Base-by-base conservation (phyloP, 768 basidiomycete species). In the Paxillus involutus region DNA sequence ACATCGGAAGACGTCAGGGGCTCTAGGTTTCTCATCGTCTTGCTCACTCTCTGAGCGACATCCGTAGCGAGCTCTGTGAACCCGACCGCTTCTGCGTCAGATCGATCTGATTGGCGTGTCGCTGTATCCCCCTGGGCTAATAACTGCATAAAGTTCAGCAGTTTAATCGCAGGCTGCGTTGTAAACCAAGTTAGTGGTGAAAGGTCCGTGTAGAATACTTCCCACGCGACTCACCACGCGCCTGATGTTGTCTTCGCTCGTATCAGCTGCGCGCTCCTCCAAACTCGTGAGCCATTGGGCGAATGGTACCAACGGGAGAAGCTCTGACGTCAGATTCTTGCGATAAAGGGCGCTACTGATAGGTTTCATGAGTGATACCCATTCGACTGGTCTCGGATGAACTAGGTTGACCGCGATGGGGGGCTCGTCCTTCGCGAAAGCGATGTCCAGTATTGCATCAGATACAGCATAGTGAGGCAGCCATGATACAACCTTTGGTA, bases 191-290 rank as follows among this genome's bases (percentile, higher is more conserved):
- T 49, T 39, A 49, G 60, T 60, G 44, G 63, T 10, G 71, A 65
- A 48, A 80, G 62, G 14, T 73, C 70, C 70, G 80, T 75, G 59
- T 78, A 75, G 52, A 78, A 43, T 17, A 32, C 6, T 64, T 29
- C 62, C 53, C 47, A 58, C 48, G 53, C 42, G 36, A 67, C 73
- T 49, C 47, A 71, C 71, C 41, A 76, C 63, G 7, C 61, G 50
- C 40, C 57, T 61, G 14, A 69, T 59, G 26, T 63, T 63, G 37
- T 62, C 65, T 26, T 65, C 65, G n/a, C 47, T 63, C 10, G 55
- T 36, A 35, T 53, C 41, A 11, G 55, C 39, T 8, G 50, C 55
- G 19, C 24, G 30, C 14, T 36, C 42, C 29, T 68, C 58, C 33
- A 73, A 49, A 11, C 56, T 59, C 16, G 52, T 77, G 77, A 57